phyloP scores from a whole-genome alignment of 768 basidiomycete species.

The Trichaptum fuscoviolaceum region DNA sequence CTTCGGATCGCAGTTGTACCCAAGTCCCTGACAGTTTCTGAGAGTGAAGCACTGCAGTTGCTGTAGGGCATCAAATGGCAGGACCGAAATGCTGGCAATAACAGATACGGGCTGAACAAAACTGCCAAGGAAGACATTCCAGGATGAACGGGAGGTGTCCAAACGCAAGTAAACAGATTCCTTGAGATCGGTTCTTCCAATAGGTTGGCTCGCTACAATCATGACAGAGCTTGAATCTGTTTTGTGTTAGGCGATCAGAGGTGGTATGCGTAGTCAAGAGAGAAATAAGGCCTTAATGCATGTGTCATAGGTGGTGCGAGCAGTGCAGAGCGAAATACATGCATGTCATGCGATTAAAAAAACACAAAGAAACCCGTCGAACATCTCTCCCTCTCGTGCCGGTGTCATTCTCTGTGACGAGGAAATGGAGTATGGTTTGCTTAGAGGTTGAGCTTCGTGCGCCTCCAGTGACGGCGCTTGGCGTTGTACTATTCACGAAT shows the following conservation, averaged over 20 bases:
- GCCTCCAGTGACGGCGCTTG: slow-evolving; percentile 98
- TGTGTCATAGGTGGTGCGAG: slow-evolving; percentile 3
- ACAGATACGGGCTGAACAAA: no score
- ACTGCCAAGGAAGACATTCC: no score
- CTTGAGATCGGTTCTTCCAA: no score
- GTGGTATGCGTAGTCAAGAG: not conserved
- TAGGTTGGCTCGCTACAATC: no score
- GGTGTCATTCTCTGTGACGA: not conserved
- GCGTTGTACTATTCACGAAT: slow-evolving; percentile 65
- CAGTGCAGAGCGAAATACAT: not conserved
- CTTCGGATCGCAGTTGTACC: not conserved
- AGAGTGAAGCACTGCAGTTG: not conserved
- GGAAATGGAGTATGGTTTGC: slow-evolving; percentile 7
- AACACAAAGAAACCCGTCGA: slow-evolving; percentile 4
- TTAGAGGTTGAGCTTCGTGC: slow-evolving; percentile 98
- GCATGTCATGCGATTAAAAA: slow-evolving; percentile 6
- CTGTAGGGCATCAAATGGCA: no score
- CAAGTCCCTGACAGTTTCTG: not conserved
- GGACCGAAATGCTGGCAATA: no score
- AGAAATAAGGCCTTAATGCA: slow-evolving; percentile 2
- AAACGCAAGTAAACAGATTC: no score
- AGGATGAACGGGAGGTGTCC: no score
- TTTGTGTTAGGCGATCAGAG: not conserved
- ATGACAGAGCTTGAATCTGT: not conserved
- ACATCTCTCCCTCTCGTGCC: not conserved